Evolutionary conservation across 2,329 filamentous ascomycete genomes (phyloP).

Genomic region (Venturia effusa): DNA sequence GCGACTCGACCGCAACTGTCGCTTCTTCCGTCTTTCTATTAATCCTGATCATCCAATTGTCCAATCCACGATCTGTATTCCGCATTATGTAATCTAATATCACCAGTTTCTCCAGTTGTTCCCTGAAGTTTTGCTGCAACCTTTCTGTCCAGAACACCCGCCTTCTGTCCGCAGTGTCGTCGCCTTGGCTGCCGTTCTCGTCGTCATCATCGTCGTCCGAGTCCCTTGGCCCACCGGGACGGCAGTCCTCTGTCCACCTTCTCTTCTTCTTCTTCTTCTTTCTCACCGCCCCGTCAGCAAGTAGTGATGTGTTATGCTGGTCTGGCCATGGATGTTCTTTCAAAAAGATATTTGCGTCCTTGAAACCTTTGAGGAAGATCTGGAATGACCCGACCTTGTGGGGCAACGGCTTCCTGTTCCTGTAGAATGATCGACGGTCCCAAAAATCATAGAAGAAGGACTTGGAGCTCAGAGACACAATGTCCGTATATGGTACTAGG

Average conservation of each 20-base stretch:
- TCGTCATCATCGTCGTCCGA: constrained; percentile 49
- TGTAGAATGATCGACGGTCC: constrained; percentile 80
- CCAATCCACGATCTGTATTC: constrained; percentile 89
- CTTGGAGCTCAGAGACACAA: constrained; percentile 88
- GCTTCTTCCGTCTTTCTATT: constrained; percentile 76
- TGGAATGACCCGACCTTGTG: constrained; percentile 93
- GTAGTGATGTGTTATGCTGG: constrained; percentile 48
- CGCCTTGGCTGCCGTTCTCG: constrained; percentile 22
- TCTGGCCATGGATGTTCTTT: constrained; percentile 96
- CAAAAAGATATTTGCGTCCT: constrained; percentile 91
- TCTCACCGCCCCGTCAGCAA: constrained; percentile 54
- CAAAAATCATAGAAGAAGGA: constrained; percentile 98
- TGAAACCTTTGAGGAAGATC: constrained; percentile 92
- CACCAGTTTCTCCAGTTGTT: constrained; percentile 92
- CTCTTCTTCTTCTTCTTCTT: constrained; percentile 56
- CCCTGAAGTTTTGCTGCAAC: constrained; percentile 83
- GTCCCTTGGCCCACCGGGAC: constrained; percentile 51
- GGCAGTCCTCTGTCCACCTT: constrained; percentile 70
- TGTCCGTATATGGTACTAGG: constrained; percentile 91
- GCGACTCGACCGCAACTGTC: constrained; percentile 78
- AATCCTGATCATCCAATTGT: constrained; percentile 99
- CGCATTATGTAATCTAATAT: constrained; percentile 99
- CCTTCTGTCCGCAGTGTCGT: constrained; percentile 27
- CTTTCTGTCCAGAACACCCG: constrained; percentile 76
- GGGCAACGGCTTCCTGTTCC: constrained; percentile 76